phyloP scores from a whole-genome alignment of 1,139 yeast genomes.

The Pichia sp. region DNA sequence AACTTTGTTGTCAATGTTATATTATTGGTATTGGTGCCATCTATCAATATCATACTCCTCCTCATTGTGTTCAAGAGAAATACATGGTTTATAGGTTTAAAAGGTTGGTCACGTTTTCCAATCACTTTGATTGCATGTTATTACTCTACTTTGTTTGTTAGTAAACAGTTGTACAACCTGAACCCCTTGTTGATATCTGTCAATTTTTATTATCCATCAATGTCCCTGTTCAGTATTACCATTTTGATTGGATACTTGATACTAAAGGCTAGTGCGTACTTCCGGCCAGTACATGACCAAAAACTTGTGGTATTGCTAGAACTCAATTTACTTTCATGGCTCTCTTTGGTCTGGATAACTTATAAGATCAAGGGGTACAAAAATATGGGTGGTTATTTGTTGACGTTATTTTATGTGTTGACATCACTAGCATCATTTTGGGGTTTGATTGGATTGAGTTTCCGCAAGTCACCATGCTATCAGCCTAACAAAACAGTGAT shows the following conservation, averaged over 20 bases:
- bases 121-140: constrained; percentile 46
- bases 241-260: constrained; percentile 52
- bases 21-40: constrained; percentile 52
- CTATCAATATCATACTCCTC: constrained; percentile 46
- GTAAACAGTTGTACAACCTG: constrained; percentile 34
- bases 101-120: constrained; percentile 54
- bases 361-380: constrained; percentile 41
- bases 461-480: constrained; percentile 28
- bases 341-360: constrained; percentile 46
- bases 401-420: constrained; percentile 48
- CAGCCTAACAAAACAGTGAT: constrained; percentile 15
- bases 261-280: constrained; percentile 47
- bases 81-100: constrained; percentile 46
- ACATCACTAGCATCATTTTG: constrained; percentile 50
- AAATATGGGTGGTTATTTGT: constrained; percentile 58
- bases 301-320: constrained; percentile 64
- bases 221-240: constrained; percentile 43
- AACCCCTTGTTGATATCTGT: constrained; percentile 64
- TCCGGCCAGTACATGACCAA: constrained; percentile 65
- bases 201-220: constrained; percentile 46
- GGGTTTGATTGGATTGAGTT: constrained; percentile 46
- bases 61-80: constrained; percentile 42
- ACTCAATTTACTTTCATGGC: constrained; percentile 55
- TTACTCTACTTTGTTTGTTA: constrained; percentile 36
- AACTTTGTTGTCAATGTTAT: constrained; percentile 47